Base-by-base conservation (phyloP, 2,329 filamentous ascomycete species). In the Colletotrichum noveboracense region DNA sequence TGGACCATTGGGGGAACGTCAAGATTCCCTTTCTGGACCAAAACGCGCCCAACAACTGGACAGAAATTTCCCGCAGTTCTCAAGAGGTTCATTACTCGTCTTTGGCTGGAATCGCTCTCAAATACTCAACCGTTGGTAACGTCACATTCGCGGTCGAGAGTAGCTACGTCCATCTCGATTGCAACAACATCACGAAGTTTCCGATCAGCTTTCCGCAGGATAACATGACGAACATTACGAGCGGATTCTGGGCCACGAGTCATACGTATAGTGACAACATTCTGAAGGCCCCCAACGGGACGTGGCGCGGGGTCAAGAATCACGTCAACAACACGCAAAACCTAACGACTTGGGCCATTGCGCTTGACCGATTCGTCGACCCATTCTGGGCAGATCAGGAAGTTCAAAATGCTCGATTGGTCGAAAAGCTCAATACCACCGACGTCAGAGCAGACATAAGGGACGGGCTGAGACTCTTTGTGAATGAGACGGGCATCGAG, bases 1-100 rank as follows among this genome's bases (percentile, higher is more conserved):
- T 79, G 72, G 81, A 82, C 66, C 65, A 78, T 3, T 82, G 79
- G 79, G 80, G 79, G 4, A 82, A 83, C 66, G 76, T 80, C 58
- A 82, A 81, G 61, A 78, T 83, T 12, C 81, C 81, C 2, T 79
- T 76, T 26, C 74, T 77, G 38, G 34, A 38, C 30, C 43, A 6
- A 7, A 38, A 32, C 0, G 34, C 34, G 13, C 18, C 60, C 9
- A 8, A 16, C 2, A 24, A 38, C 10, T 75, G 72, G 62, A 14
- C 9, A 14, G 18, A 32, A 13, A 5, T 67, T 0, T 3, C 52
- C 10, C 16, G 2, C 2, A n/a, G 34, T 56, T 13, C 26, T 6
- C 18, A 7, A 4, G 24, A 32, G 1, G 7, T 28, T 16, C 13
- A 58, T 1, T 74, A 56, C 21, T 70, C 74, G 0, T 38, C 76